Evolutionary conservation across 2,329 filamentous ascomycete genomes (phyloP), one percentile per base, ranked within the genome.

Genomic region (Fusarium albosuccineum): DNA sequence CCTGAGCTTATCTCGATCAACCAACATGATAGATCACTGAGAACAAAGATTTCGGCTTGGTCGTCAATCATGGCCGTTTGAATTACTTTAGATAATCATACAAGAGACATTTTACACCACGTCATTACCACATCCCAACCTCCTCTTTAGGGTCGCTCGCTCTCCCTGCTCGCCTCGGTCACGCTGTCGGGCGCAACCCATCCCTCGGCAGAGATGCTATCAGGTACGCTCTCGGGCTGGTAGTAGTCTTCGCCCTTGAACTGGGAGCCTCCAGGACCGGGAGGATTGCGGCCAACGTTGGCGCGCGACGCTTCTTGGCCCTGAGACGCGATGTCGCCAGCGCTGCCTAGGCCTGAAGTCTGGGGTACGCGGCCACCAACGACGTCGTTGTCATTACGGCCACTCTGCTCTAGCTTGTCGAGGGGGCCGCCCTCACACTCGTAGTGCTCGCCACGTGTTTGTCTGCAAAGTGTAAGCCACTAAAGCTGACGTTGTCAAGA

Each of bases 171-270:
- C 16, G 76, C 67, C 70, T 84, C 71, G 3, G 76, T 76, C 40
- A 81, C 80, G 34, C 80, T 83, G 45, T 71, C 73, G 0, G 81
- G 82, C 9, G 82, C 71, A 46, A 83, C 69, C 53, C 79, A 73
- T 0, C 79, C 79, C 73, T 82, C 79, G 1, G 80, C 81, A 2
- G 81, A 78, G 49, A 78, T 78, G 62, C 78, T 79, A 16, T 82
- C 81, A 6, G 80, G 79, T 27, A 82, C 80, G 17, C 71, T 75
- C 75, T 83, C 80, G 1, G 79, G 76, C 2, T 62, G 67, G 59
- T 83, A 79, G 60, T 81, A 81, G 9, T 83, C 74, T 3, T 74
- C 72, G 7, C 80, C 82, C 70, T 78, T 80, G 72, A 77, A 82
- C 53, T 78, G 64, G 45, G 72, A 74, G 42, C 82, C 81, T 5